Percentiles rank a stretch among this genome's conserved stretches.
Conservation (phyloP, 148 eudicot species). For the Polygonum aviculare region DNA sequence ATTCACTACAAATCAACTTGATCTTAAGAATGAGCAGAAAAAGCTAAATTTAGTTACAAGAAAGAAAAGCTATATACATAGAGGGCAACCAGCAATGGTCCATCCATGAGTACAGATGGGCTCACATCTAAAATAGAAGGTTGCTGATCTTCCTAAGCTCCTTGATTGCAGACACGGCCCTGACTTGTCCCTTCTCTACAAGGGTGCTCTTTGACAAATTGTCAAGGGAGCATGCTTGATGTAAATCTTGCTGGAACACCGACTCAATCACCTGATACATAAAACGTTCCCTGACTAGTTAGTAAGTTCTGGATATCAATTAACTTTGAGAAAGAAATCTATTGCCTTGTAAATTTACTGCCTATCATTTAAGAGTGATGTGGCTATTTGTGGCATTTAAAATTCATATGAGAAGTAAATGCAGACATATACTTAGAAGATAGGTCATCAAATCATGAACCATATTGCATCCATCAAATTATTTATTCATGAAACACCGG, state of each 20-base stretch:
- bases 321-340: neutral
- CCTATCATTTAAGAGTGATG: neutral
- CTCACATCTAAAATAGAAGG: slow-evolving; percentile 67
- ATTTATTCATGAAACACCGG: neutral
- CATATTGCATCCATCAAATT: neutral
- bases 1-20: neutral
- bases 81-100: neutral
- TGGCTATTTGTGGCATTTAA: neutral
- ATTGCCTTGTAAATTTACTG: neutral
- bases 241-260: slow-evolving; percentile 57
- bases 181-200: slow-evolving; percentile 70
- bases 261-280: slow-evolving; percentile 74
- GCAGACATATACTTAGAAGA: neutral
- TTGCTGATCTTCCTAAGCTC: slow-evolving; percentile 96
- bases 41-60: slow-evolving; percentile 4
- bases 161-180: slow-evolving; percentile 70
- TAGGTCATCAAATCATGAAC: neutral
- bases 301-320: neutral
- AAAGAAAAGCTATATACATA: neutral
- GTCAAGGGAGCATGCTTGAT: slow-evolving; percentile 34
- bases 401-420: neutral
- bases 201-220: slow-evolving; percentile 45
- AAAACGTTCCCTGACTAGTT: neutral
- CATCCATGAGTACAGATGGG: neutral
- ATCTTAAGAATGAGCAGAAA: neutral